Evolutionary conservation across 2,329 filamentous ascomycete species (phyloP), one percentile per base, ranked within the genome.

Genomic region (Fusarium floridanum): DNA sequence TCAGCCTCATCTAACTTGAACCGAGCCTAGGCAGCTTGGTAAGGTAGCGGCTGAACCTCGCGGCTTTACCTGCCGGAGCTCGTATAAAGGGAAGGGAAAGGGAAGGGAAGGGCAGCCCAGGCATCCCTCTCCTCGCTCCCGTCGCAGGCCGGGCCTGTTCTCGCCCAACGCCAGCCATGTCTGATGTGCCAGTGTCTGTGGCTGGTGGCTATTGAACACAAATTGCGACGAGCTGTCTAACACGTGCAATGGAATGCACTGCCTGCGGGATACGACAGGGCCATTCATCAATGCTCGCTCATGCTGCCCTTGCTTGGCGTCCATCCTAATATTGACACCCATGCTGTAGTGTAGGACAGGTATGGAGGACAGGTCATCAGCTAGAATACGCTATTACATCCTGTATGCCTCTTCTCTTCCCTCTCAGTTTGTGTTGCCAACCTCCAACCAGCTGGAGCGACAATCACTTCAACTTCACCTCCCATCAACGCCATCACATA

Each of bases 181-280:
- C 41, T 34, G 29, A 53, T 65, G 66, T 68, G 53, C 57, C 48
- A 61, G 12, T 57, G 69, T 64, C 55, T 70, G 68, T 74, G 71
- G 71, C 72, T 75, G 68, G 66, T 37, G 53, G 41, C 45, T 64
- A 59, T 48, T 59, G 66, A 56, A 50, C 63, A 74, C 50, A 68
- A 74, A 69, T 74, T 74, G 56, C 68, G 39, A 53, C 71, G 50
- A 65, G 50, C 37, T 55, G 64, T 62, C 39, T 73, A 67, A 73
- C 72, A 74, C 72, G 72, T 74, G 68, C 61, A 41, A 70, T 70
- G 72, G 72, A 75, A 74, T 75, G 72, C 53, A 65, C 65, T 32
- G 32, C 63, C 45, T 48, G 29, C 20, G 27, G 36, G 48, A 71
- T 66, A 29, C 60, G 66, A 72, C 72, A 75, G 53, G 72, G 65